These are phyloP conservation scores for Syzygium oleosum DNA, from an alignment of 345 rosid species.

Conservation along the genomic window DNA sequence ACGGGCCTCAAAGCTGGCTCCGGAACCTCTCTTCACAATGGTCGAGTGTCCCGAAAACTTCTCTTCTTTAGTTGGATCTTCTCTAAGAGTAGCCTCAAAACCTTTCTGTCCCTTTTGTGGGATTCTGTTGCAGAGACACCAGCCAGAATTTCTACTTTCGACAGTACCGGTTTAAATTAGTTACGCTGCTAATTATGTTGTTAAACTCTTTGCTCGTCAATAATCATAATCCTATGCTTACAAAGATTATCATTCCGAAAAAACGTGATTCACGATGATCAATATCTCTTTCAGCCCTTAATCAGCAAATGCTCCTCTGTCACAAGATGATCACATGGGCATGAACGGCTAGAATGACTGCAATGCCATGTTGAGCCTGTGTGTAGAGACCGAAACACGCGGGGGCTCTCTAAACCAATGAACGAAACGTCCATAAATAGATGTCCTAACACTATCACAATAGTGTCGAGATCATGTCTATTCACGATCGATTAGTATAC, in stretches of 20 bases:
- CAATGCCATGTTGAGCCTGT: not conserved
- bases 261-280: not conserved
- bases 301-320: not conserved
- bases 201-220: not conserved
- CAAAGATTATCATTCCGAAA: not conserved
- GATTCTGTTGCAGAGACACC: conserved; percentile 56
- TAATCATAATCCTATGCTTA: not conserved
- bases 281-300: not conserved
- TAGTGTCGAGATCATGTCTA: not conserved
- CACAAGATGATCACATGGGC: not conserved
- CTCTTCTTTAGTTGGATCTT: conserved; percentile 11
- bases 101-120: conserved; percentile 78
- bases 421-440: not conserved
- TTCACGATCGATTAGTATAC: not conserved
- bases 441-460: not conserved
- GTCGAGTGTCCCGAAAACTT: conserved; percentile 35
- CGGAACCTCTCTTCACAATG: conserved; percentile 41
- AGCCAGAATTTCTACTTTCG: conserved; percentile 53
- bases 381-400: not conserved
- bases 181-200: not conserved
- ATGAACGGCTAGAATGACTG: not conserved
- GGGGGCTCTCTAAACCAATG: not conserved
- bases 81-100: conserved; percentile 20
- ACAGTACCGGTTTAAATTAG: not conserved
- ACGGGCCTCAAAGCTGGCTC: conserved; percentile 39